Conservation (phyloP, 345 rosid species). For the Eucalyptus polyanthemos region DNA sequence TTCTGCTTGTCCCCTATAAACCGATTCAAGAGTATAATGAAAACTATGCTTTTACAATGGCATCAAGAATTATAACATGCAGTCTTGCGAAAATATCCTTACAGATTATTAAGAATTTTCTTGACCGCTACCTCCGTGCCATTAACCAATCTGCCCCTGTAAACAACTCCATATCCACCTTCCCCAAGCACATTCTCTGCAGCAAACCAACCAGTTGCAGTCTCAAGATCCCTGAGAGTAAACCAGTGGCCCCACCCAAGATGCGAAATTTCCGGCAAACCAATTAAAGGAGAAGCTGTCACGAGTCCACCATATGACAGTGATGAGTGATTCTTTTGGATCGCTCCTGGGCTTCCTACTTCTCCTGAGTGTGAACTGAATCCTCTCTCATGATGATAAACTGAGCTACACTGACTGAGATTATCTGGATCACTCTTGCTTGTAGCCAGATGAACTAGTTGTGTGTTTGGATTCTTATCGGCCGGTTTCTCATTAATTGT, state of each 20-base stretch:
- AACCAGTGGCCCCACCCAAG: slow-evolving; percentile 99
- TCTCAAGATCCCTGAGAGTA: slow-evolving; percentile 91
- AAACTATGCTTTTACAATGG: neutral
- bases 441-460: slow-evolving; percentile 38
- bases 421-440: slow-evolving; percentile 81
- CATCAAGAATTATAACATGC: neutral
- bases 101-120: slow-evolving; percentile 93
- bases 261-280: slow-evolving; percentile 84
- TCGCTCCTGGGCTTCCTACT: slow-evolving; percentile 72
- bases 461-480: slow-evolving; percentile 38
- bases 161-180: slow-evolving; percentile 98
- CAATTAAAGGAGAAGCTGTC: slow-evolving; percentile 81
- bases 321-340: slow-evolving; percentile 43
- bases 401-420: slow-evolving; percentile 65
- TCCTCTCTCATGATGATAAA: slow-evolving; percentile 57
- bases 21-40: neutral
- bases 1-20: slow-evolving; percentile 94
- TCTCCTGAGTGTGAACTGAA: slow-evolving; percentile 76
- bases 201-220: slow-evolving; percentile 66
- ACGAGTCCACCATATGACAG: slow-evolving; percentile 42
- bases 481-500: slow-evolving; percentile 41
- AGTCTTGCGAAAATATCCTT: slow-evolving; percentile 7
- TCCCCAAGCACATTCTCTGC: slow-evolving; percentile 85
- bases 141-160: slow-evolving; percentile 70
- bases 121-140: slow-evolving; percentile 95